These are phyloP conservation scores for Luffa aegyptiaca DNA, from an alignment of 306 rosid genomes.

Conservation along the genomic window DNA sequence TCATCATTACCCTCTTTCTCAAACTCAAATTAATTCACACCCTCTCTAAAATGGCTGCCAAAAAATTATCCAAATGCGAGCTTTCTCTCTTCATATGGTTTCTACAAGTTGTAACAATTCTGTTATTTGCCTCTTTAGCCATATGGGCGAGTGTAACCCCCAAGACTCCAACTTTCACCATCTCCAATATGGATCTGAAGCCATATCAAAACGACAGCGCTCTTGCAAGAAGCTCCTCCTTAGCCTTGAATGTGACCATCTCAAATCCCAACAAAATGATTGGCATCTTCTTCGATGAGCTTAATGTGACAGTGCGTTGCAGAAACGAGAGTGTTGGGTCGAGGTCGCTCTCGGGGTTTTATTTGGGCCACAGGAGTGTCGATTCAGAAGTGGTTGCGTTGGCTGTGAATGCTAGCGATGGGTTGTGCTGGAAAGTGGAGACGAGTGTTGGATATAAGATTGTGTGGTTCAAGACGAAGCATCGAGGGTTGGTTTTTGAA, in stretches of 20 bases:
- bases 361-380: neutral
- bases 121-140: neutral
- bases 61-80: neutral
- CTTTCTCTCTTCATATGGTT: neutral
- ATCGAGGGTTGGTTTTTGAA: neutral
- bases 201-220: neutral
- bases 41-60: neutral
- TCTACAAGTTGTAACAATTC: neutral
- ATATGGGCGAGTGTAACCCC: neutral
- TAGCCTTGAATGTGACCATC: neutral
- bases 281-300: neutral
- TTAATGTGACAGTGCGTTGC: neutral
- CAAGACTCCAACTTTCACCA: neutral
- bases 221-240: neutral
- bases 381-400: neutral
- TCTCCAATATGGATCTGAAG: neutral
- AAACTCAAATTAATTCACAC: neutral
- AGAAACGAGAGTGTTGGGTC: neutral
- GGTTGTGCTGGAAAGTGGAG: neutral
- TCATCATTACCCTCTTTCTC: neutral
- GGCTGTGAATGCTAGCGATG: neutral
- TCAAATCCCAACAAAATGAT: neutral
- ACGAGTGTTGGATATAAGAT: constrained; percentile 8
- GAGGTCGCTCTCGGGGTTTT: neutral
- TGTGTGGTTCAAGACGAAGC: constrained; percentile 7